Evolutionary conservation across 108 stramenopile species (phyloP), one percentile per base, ranked within the genome.

Genomic region (Aurantiochytrium sp.): DNA sequence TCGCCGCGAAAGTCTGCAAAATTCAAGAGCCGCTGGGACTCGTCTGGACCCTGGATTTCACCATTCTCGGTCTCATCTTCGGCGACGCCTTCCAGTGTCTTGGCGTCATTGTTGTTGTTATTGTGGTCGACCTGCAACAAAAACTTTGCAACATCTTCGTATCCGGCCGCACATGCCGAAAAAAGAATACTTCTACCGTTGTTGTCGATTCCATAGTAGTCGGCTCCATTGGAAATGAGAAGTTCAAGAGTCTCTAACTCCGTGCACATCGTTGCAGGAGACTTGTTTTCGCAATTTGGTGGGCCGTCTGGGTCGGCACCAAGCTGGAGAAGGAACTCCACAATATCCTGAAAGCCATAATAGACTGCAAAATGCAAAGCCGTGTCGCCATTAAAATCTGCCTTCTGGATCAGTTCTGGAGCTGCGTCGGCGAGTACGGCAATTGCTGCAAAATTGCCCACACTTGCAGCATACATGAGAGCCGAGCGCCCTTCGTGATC

Each of bases 1-100:
- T 90, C 90, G 45, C 90, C 90, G 6, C 90, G 58, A 28, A 71
- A 88, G 44, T 90, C 90, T 6, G 58, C 60, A 23, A 29, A 76
- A 12, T 87, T 51, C 21, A 90, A 44, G 1, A 25, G 47, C 19
- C 21, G 14, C 25, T 89, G 45, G 3, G 12, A 10, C 10, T 83
- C 76, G 10, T 83, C 64, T 69, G 59, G n/a, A 19, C 0, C 35
- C 35, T 35, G 35, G 35, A 35, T 35, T 2, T 57, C 55, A 0
- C 55, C 55, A 57, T 3, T 2, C 0, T 57, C 55, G 16, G 8
- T 57, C 14, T 14, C 1, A 8, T 57, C 2, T 57, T 57, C 55
- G 55, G 14, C 55, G 35, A 2, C 35, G 35, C 35, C 35, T 35
- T 35, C 0, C 35, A 2, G 35, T 35, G 2, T 35, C 1, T 35